Evolutionary conservation across 2,329 filamentous ascomycete genomes (phyloP), one percentile per base, ranked within the genome.

Genomic region (Cadophora sp.): DNA sequence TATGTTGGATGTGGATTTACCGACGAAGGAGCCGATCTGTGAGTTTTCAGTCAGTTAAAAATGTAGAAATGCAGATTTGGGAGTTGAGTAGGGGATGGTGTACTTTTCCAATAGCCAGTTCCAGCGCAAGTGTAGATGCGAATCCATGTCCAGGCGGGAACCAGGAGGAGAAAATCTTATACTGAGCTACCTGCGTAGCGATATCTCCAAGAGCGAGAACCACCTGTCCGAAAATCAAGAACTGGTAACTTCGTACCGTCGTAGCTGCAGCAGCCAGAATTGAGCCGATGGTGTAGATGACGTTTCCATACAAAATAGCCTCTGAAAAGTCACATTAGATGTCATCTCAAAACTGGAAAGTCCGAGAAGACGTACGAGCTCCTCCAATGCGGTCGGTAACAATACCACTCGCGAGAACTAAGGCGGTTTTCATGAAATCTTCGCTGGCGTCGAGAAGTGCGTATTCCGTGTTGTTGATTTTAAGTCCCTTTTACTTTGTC

Each of bases 141-240:
- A 89, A 89, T 1, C 87, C 87, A 65, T 85, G 83, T 8, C 81
- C 86, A 0, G 87, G 87, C 0, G 87, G 81, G 68, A 89, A 89
- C 87, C 87, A 89, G 0, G 85, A 87, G 0, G 85, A 87, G 71
- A 89, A 89, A 68, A 89, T 83, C 68, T 89, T 88, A 74, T 89
- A 89, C 73, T 89, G 86, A 0, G 87, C 87, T 36, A 89, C 81
- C 70, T 89, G 87, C 0, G 87, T 89, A 0, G 87, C 85, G 22
- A 89, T 87, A 68, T 89, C 87, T n/a, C 87, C 87, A 0, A 89
- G 76, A 0, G 86, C 82, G 33, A 84, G 80, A 14, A 89, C 76
- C 1, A 89, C 78, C 43, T 82, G 77, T 1, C 86, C 87, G 18
- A 80, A 81, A 45, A 89, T 83, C 86, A 89, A 89, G 74, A 89